Evolutionary conservation across 179 eudicot species (phyloP).

Genomic region (Gypsophila paniculata): DNA sequence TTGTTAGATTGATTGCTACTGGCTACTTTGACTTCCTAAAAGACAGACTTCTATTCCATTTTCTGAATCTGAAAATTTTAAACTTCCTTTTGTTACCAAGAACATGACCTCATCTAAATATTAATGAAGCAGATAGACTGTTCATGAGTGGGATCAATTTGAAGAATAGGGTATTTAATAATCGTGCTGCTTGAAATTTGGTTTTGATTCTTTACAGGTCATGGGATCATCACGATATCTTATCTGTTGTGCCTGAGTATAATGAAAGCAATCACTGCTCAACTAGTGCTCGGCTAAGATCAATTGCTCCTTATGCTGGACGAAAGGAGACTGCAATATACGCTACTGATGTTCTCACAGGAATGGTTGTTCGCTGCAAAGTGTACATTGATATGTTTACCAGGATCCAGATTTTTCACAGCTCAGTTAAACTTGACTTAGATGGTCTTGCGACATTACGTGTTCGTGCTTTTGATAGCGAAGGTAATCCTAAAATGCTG

Average conservation of each 20-base stretch:
- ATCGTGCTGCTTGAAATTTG: conserved; percentile 10
- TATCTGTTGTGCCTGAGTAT: conserved; percentile 72
- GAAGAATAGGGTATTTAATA: background rate
- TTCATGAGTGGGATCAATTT: background rate
- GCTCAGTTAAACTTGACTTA: conserved; percentile 80
- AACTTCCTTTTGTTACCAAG: background rate
- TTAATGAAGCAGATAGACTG: too few relatives aligned
- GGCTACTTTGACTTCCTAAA: background rate
- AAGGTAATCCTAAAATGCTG: conserved; percentile 49
- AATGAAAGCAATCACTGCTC: conserved; percentile 71
- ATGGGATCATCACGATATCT: conserved; percentile 93
- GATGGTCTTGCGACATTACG: conserved; percentile 90
- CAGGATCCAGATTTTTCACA: conserved; percentile 85
- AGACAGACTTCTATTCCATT: too few relatives aligned
- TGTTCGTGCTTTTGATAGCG: conserved; percentile 78
- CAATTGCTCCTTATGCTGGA: conserved; percentile 79
- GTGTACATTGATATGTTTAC: conserved; percentile 80
- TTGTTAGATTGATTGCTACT: background rate
- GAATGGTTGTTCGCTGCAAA: conserved; percentile 72
- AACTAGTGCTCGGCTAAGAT: conserved; percentile 77
- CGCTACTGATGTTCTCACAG: conserved; percentile 77
- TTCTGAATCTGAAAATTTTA: background rate
- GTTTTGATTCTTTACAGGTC: conserved; percentile 54
- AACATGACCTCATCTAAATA: too few relatives aligned
- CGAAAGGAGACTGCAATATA: conserved; percentile 90